Conservation (phyloP, 2,329 filamentous ascomycete genomes). For the Colletotrichum destructivum region DNA sequence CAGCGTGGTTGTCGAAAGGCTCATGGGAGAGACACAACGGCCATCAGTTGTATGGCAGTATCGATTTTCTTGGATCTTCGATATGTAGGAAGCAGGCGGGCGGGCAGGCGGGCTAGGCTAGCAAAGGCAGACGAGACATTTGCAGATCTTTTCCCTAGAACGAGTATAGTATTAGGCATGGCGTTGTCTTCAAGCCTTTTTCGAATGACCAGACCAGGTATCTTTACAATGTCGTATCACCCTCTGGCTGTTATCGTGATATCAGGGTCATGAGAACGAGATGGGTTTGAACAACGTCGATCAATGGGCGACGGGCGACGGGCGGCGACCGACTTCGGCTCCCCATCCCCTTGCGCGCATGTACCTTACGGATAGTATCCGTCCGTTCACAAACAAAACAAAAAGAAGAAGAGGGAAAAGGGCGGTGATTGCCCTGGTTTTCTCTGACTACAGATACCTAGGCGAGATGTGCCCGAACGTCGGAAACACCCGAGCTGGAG, state of each 20-base stretch:
- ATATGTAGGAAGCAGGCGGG: not conserved
- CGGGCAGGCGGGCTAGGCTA: not conserved
- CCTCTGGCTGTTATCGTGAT: not conserved
- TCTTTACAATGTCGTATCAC: no score
- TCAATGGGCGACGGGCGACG: not conserved
- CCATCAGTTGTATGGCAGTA: conserved; percentile 17
- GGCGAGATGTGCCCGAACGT: conserved; percentile 23
- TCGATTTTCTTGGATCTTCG: conserved; percentile 32
- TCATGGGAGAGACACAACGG: conserved; percentile 5
- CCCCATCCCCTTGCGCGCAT: not conserved
- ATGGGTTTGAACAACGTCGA: not conserved
- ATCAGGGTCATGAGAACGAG: not conserved
- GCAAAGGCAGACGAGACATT: not conserved
- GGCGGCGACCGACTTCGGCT: no score
- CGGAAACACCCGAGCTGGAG: not conserved
- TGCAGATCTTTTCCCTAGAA: conserved; percentile 27
- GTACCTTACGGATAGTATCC: no score
- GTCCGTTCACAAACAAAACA: no score
- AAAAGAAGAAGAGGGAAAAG: not conserved
- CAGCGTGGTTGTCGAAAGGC: not conserved
- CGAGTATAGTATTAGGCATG: conserved; percentile 21
- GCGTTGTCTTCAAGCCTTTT: conserved; percentile 9
- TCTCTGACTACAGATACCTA: not conserved
- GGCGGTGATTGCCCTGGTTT: not conserved
- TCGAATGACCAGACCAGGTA: not conserved